Evolutionary conservation across 2,329 filamentous ascomycete species (phyloP), one percentile per base, ranked within the genome.

Genomic region (Colletotrichum kahawae): DNA sequence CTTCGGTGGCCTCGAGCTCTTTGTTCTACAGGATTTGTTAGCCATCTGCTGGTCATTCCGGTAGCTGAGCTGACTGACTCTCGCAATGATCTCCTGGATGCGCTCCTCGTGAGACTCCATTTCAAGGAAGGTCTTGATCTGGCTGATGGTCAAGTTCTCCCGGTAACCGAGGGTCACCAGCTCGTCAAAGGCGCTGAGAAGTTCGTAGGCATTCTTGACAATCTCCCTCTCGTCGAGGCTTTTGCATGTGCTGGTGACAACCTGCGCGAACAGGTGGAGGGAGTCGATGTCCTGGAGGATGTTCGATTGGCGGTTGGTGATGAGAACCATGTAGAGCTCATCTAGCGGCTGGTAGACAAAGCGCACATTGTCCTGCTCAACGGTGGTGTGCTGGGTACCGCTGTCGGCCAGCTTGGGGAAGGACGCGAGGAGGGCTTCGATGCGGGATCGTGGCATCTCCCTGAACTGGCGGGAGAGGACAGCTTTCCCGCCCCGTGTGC

Each of bases 21-120:
- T 99, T 99, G 90, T 99, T 99, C 92, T 98, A 83, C 75, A 54
- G 5, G 79, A 38, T 24, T 38, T 33, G 62, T 84, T 54, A 85
- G 81, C 31, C 33, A 13, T 12, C 16, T 2, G 18, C 13, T 27
- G 13, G 8, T 5, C 10, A 4, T 21, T 18, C 34, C 16, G 13
- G 60, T 9, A 7, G 62, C 77, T 36, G 78, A 77, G 67, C 70
- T 34, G 34, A 81, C 89, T 77, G 92, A 96, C 94, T 83, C 95
- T 91, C 77, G 95, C 95, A 82, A 98, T 98, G 77, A 98, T 99
- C 83, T 98, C 97, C 85, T 99, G 97, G 79, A 99, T 98, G 83
- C 97, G 93, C 90, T 99, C 97, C 86, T 99, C 97, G 82, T 99
- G 97, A 85, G 94, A 97, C 86, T 99, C 97, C 97, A 99, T 99